Percentiles rank a stretch among this genome's conserved stretches.
These are phyloP conservation scores for Lomentospora prolificans DNA, from an alignment of 2,329 filamentous ascomycete genomes.

Conservation along the genomic window DNA sequence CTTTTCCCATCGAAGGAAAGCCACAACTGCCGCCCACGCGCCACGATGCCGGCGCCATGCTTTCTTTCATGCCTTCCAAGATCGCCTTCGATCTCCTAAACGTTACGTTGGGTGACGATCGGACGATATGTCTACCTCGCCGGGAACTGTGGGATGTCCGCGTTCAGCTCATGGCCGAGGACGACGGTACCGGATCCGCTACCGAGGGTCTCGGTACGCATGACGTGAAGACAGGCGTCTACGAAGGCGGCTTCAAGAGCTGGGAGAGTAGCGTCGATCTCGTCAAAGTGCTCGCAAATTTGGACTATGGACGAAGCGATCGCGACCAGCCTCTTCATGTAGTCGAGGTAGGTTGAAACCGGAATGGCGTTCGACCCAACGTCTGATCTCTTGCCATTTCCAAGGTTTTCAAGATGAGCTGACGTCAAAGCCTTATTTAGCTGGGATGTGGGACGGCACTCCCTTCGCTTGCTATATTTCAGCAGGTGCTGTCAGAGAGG, in stretches of 20 bases:
- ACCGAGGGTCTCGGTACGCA: slow-evolving; percentile 51
- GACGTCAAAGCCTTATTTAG: slow-evolving; percentile 28
- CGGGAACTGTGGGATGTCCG: slow-evolving; percentile 75
- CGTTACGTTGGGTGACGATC: slow-evolving; percentile 49
- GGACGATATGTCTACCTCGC: slow-evolving; percentile 49
- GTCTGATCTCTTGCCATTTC: background rate
- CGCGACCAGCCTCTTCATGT: background rate
- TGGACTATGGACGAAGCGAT: slow-evolving; percentile 19
- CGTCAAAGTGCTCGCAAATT: slow-evolving; percentile 52
- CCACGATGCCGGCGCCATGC: slow-evolving; percentile 40
- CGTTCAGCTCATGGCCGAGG: slow-evolving; percentile 70
- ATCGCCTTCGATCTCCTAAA: slow-evolving; percentile 57
- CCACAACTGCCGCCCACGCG: slow-evolving; percentile 44
- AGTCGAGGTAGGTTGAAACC: slow-evolving; percentile 6
- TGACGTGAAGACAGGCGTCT: slow-evolving; percentile 72
- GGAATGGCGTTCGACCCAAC: background rate
- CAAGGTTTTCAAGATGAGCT: background rate
- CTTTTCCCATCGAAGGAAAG: slow-evolving; percentile 54
- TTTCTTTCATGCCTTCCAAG: slow-evolving; percentile 59
- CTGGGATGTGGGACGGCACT: slow-evolving; percentile 72
- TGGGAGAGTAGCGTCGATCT: slow-evolving; percentile 82
- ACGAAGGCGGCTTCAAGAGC: slow-evolving; percentile 82
- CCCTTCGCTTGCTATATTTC: slow-evolving; percentile 61
- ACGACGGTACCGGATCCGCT: slow-evolving; percentile 31
- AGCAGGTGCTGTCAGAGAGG: slow-evolving; percentile 37